Conservation (phyloP, 345 rosid species). For the Limnanthes douglasii region DNA sequence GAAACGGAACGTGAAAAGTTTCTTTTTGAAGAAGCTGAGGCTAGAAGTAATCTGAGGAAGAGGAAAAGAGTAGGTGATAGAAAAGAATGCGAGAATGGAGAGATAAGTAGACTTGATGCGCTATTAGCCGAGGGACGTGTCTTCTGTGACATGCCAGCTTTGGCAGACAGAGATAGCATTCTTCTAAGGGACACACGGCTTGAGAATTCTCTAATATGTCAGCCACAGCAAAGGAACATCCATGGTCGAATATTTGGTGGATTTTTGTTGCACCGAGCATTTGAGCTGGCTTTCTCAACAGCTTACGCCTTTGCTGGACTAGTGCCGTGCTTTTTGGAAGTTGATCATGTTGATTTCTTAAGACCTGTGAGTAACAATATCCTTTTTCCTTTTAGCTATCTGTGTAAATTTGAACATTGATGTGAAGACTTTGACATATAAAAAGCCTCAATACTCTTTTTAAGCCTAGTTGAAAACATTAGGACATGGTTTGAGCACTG, state of each 20-base stretch:
- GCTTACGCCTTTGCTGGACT: constrained; percentile 78
- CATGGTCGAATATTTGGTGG: constrained; percentile 80
- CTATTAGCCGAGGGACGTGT: constrained; percentile 63
- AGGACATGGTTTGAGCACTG: too few relatives aligned
- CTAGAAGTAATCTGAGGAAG: constrained; percentile 47
- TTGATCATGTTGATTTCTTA: constrained; percentile 81
- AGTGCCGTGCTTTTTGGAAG: constrained; percentile 68
- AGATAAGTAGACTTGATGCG: constrained; percentile 24
- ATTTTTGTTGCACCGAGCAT: constrained; percentile 70
- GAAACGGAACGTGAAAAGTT: constrained; percentile 44
- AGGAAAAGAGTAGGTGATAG: constrained; percentile 36
- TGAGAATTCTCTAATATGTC: constrained; percentile 60
- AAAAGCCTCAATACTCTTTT: too few relatives aligned
- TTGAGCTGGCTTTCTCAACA: constrained; percentile 79
- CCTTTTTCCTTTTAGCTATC: constrained; percentile 1
- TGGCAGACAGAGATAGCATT: constrained; percentile 78
- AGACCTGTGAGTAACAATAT: constrained; percentile 46
- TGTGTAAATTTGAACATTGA: neutral
- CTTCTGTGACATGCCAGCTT: constrained; percentile 71
- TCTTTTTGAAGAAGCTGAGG: constrained; percentile 65
- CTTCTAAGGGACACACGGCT: constrained; percentile 57
- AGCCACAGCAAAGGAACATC: constrained; percentile 77
- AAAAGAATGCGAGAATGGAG: constrained; percentile 30
- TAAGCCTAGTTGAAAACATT: too few relatives aligned
- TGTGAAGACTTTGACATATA: neutral